Percentiles rank a stretch among this genome's conserved stretches.
phyloP scores from a whole-genome alignment of 169 alveolate genomes.

The Prorocentrum cordatum region DNA sequence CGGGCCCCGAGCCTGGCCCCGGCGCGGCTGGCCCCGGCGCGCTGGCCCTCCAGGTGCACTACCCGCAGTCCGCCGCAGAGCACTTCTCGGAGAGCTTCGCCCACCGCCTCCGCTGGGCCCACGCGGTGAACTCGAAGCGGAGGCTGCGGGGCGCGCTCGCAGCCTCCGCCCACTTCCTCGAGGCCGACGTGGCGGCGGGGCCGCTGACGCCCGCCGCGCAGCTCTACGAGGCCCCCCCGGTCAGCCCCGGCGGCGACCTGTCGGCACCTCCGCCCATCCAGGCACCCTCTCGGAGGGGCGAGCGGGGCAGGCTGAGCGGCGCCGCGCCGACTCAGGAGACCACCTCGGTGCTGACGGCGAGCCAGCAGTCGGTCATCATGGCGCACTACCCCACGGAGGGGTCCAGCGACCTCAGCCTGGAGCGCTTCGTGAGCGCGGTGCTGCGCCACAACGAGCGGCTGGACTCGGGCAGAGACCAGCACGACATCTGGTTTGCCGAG shows the following conservation, averaged over 20 bases:
- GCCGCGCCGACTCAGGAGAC: not conserved
- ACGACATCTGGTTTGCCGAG: no score
- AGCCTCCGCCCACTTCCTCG: constrained; percentile 10
- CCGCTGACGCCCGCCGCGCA: not conserved
- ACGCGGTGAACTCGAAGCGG: constrained; percentile 27
- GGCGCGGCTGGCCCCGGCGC: no score
- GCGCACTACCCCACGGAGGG: constrained; percentile 50
- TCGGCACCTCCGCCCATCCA: not conserved
- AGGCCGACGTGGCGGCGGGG: constrained; percentile 46
- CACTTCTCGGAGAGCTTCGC: constrained; percentile 19
- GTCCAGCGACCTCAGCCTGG: constrained; percentile 26
- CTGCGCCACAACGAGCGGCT: constrained; percentile 46
- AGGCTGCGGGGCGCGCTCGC: constrained; percentile 11
- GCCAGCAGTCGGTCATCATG: constrained; percentile 21
- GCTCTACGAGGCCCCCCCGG: not conserved
- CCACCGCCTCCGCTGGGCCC: constrained; percentile 54
- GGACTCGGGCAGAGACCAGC: no score
- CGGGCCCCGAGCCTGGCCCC: no score
- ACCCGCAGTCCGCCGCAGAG: no score
- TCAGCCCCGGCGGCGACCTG: not conserved
- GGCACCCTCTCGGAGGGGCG: not conserved
- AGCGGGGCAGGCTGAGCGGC: not conserved
- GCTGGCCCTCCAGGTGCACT: no score
- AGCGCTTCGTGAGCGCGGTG: constrained; percentile 23
- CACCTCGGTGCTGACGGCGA: constrained; percentile 15